A percentile compares a stretch with the other conserved stretches of the same genome.
phyloP scores from a whole-genome alignment of 495 filamentous ascomycete genomes.

The Penicillium flavigenum region DNA sequence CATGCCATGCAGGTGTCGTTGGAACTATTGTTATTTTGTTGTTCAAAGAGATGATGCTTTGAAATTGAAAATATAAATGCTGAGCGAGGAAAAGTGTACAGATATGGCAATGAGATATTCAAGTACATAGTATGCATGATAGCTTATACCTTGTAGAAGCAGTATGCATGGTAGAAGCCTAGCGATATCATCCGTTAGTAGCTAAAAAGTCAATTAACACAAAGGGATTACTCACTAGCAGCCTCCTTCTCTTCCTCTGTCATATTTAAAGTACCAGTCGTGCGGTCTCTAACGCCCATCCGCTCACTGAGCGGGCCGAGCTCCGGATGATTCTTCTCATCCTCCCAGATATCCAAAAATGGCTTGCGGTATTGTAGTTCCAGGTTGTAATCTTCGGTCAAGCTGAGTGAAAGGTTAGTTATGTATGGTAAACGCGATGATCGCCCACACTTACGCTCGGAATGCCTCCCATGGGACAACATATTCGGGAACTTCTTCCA shows the following conservation, averaged over 20 bases:
- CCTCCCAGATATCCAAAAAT: constrained; percentile 86
- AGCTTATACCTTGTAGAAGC: constrained; percentile 83
- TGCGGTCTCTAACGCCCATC: constrained; percentile 83
- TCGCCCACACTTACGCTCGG: constrained; percentile 56
- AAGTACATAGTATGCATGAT: not conserved
- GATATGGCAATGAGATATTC: not conserved
- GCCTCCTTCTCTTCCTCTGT: constrained; percentile 84
- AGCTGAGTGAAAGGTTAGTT: constrained; percentile 33
- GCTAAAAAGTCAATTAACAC: not conserved
- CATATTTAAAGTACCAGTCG: constrained; percentile 64
- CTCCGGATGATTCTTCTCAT: constrained; percentile 77
- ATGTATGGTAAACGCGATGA: not conserved
- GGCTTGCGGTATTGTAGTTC: constrained; percentile 89
- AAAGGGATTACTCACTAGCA: constrained; percentile 53
- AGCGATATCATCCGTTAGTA: constrained; percentile 14
- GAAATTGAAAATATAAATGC: not conserved
- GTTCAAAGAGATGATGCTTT: not conserved
- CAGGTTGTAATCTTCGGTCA: constrained; percentile 95
- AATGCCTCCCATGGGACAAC: constrained; percentile 98
- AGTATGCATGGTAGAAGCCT: constrained; percentile 87
- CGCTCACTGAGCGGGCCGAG: constrained; percentile 83
- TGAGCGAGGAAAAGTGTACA: not conserved
- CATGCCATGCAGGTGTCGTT: not conserved
- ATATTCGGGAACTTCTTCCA: constrained; percentile 95
- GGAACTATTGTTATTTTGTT: not conserved